Evolutionary conservation across 495 filamentous ascomycete species (phyloP), one percentile per base, ranked within the genome.

Genomic region (Penicillium egyptiacum): DNA sequence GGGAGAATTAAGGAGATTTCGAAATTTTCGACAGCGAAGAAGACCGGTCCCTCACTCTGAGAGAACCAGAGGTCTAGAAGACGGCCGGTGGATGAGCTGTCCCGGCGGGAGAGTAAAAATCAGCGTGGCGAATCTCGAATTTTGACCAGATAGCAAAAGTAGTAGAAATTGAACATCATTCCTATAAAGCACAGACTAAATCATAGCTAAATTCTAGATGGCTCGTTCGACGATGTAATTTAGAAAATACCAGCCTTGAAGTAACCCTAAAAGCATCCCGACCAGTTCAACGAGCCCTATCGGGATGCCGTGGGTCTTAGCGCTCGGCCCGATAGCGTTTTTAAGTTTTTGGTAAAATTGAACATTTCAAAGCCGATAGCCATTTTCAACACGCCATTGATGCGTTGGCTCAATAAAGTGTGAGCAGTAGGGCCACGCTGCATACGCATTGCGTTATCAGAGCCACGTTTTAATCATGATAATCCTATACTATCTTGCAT

Each of bases 241-340:
- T 9, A 17, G n/a, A 39, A 8, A 9, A 39, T 3, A 3, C 16
- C 33, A 16, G 30, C 30, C 30, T 33, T 33, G 30, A 11, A 14
- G 30, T 33, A 39, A 6, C 35, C 35, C 35, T 39, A 17, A n/a
- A 39, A n/a, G 16, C 2, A n/a, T 8, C 35, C n/a, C n/a, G 9
- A 39, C 6, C 17, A 17, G 16, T 5, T 5, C 11, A 12, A 14
- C 31, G 16, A 55, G 42, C 53, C 53, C 52, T 54, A 54, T 14
- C 53, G 53, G 53, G 43, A 55, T 55, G 30, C 53, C 53, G 53
- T 22, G 31, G 39, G 35, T 17, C 41, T 19, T 14, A 22, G 11
- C 42, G 30, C 22, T 55, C 53, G 53, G 53, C 28, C 53, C 53
- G 53, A 55, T 39, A 47, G 39, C 19, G n/a, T n/a, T 22, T 23